phyloP scores from a whole-genome alignment of 2,329 filamentous ascomycete species.

The Microsporum canis region DNA sequence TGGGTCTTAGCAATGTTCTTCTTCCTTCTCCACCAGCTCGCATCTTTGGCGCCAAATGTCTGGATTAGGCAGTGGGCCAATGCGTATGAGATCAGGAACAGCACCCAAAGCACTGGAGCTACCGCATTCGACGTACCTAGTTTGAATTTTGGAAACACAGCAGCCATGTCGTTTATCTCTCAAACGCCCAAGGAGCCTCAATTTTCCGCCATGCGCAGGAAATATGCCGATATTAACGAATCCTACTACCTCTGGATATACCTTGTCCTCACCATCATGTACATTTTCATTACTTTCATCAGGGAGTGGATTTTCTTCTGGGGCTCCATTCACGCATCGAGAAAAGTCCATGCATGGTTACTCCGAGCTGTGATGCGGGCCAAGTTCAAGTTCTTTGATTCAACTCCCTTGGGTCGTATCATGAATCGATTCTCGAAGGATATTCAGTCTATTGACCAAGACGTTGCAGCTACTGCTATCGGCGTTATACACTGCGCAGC shows the following conservation, averaged over 20 bases:
- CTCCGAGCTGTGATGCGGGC: constrained; percentile 73
- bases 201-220: constrained; percentile 15
- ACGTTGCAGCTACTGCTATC: constrained; percentile 86
- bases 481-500: constrained; percentile 56
- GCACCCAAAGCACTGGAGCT: constrained; percentile 15
- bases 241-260: constrained; percentile 77
- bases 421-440: constrained; percentile 99
- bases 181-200: constrained; percentile 19
- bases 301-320: constrained; percentile 85
- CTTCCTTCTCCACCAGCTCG: constrained; percentile 73
- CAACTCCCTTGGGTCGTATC: constrained; percentile 85
- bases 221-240: constrained; percentile 53
- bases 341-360: constrained; percentile 66
- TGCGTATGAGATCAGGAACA: constrained; percentile 54
- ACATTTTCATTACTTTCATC: constrained; percentile 68
- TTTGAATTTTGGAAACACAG: constrained; percentile 27
- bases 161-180: constrained; percentile 23
- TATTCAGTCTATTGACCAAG: constrained; percentile 86
- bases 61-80: constrained; percentile 97
- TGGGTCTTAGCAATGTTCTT: constrained; percentile 66
- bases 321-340: constrained; percentile 80
- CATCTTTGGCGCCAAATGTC: constrained; percentile 75
- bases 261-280: constrained; percentile 63
- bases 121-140: constrained; percentile 22
- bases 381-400: constrained; percentile 95